Evolutionary conservation across 2,329 filamentous ascomycete species (phyloP), one percentile per base, ranked within the genome.

Genomic region (Cladobotryum mycophilum): DNA sequence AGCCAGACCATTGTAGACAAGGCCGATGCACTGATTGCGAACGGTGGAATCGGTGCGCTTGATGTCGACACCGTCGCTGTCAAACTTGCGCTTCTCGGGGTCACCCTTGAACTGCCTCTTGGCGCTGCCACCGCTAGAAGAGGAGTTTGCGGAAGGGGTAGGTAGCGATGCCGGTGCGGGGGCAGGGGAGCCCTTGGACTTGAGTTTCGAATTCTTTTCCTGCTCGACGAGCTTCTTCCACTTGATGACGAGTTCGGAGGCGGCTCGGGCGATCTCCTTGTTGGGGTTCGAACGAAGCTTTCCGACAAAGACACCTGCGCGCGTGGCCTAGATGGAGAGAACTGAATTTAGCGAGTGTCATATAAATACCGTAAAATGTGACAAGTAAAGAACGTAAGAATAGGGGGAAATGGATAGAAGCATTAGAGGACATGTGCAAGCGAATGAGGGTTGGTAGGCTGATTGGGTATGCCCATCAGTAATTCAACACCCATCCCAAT

Each of bases 1-100:
- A 6, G 81, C 80, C 15, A 99, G 78, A 14, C 91, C 93, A 62
- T 99, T 93, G 74, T 97, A 99, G 68, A 99, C 81, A 41, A 99
- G 79, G 45, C 89, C 90, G 55, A 96, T 84, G 67, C 88, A 95
- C 64, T 83, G 86, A 72, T 97, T 88, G 53, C 93, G 86, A 17
- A 80, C 79, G 51, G 77, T 72, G 53, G 86, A 84, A 44, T 83
- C 83, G 14, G 90, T 96, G 47, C 89, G 81, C 57, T 85, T 81
- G 60, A 81, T 80, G 61, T 91, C 84, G 48, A 96, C 82, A 38
- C 85, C 84, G 67, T 97, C 93, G n/a, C 76, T 79, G 60, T 86
- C 85, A 73, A 85, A 88, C 59, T 82, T 89, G 60, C 93, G 84
- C 75, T 90, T 93, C 63, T 91, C 85, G 2, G 84, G 81, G 58